A percentile compares a stretch with the other conserved stretches of the same genome.
phyloP scores from a whole-genome alignment of 805 yeast genomes.

The Kuraishia ogatae region DNA sequence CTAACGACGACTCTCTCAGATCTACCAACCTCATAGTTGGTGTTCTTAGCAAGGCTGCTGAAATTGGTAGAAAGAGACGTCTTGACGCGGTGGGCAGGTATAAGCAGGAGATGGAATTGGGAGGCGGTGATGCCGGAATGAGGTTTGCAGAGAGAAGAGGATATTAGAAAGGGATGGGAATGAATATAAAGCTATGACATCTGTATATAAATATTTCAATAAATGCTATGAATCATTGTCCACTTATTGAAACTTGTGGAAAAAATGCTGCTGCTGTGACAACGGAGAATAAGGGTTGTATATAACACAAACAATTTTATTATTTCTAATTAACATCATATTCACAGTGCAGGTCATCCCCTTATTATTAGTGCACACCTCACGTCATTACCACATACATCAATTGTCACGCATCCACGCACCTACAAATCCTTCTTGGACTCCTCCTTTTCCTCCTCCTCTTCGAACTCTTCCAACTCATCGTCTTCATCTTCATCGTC shows the following conservation, averaged over 20 bases:
- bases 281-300: too few species aligned
- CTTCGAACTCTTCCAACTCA: slow-evolving; percentile 23
- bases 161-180: not conserved
- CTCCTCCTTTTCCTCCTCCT: slow-evolving; percentile 5
- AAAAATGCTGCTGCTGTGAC: too few species aligned
- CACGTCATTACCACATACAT: not conserved
- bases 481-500: slow-evolving; percentile 72
- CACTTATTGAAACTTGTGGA: too few species aligned
- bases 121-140: slow-evolving; percentile 7
- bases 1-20: slow-evolving; percentile 87
- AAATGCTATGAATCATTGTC: too few species aligned
- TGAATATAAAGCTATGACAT: not conserved
- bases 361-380: not conserved
- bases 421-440: not conserved
- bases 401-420: not conserved
- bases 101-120: slow-evolving; percentile 20
- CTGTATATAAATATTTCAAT: not conserved
- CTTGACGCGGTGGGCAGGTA: slow-evolving; percentile 27
- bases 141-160: slow-evolving; percentile 3
- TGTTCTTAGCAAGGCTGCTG: slow-evolving; percentile 78
- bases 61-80: slow-evolving; percentile 61
- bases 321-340: not conserved
- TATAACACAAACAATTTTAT: too few species aligned
- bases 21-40: slow-evolving; percentile 76
- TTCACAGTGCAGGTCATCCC: not conserved